Evolutionary conservation across 2,329 filamentous ascomycete genomes (phyloP).

Genomic region (Alternaria novae-zelandiae): DNA sequence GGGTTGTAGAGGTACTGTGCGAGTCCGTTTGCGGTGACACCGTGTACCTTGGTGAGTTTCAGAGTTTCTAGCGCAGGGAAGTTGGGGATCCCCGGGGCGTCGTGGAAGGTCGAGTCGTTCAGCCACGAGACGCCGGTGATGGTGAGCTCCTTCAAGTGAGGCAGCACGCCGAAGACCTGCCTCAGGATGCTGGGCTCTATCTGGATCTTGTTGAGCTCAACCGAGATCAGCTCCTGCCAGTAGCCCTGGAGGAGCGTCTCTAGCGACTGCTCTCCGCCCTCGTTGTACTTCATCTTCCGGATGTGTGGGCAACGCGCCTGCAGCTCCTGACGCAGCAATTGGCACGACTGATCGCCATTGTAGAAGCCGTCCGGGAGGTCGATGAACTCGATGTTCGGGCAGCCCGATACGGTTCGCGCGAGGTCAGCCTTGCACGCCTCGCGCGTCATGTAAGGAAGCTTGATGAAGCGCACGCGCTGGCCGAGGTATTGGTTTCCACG

Average conservation of each 20-base stretch:
- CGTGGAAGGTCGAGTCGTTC: conserved; percentile 77
- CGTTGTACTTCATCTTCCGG: conserved; percentile 85
- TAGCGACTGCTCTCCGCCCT: conserved; percentile 79
- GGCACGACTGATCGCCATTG: conserved; percentile 76
- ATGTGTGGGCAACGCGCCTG: conserved; percentile 83
- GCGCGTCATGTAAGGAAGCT: conserved; percentile 93
- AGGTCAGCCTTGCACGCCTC: conserved; percentile 85
- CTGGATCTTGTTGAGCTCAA: conserved; percentile 72
- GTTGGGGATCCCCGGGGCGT: conserved; percentile 68
- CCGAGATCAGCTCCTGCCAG: conserved; percentile 74
- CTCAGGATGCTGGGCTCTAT: conserved; percentile 75
- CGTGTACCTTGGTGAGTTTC: conserved; percentile 72
- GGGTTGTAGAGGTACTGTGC: conserved; percentile 68
- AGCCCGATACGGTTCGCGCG: conserved; percentile 81
- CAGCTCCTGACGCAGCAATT: conserved; percentile 80
- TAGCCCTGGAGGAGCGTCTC: conserved; percentile 70
- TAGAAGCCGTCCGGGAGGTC: conserved; percentile 90
- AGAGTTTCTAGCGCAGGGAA: conserved; percentile 79
- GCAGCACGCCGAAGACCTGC: conserved; percentile 71
- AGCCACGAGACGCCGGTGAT: conserved; percentile 73
- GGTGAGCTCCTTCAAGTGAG: conserved; percentile 74
- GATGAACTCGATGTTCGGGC: conserved; percentile 85
- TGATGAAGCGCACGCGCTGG: conserved; percentile 75
- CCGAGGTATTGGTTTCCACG: conserved; percentile 77
- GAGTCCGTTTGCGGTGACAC: conserved; percentile 75